Percentiles rank a stretch among this genome's conserved stretches.
Evolutionary conservation across 768 basidiomycete genomes (phyloP).

Genomic region (Fibroporia radiculosa): DNA sequence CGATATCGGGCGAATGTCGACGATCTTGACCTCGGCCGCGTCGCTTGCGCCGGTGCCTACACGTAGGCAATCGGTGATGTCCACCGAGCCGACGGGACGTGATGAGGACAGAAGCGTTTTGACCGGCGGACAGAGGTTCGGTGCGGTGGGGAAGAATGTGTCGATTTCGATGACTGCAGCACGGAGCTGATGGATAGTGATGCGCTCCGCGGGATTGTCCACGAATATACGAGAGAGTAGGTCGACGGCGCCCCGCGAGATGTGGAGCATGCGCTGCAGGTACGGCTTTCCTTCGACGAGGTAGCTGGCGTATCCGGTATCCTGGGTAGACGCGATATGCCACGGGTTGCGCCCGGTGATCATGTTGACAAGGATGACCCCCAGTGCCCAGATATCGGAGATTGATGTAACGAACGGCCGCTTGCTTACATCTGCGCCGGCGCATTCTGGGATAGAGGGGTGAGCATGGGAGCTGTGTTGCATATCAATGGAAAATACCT

Average conservation of each 20-base stretch:
- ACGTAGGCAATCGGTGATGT: not conserved
- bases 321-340: slow-evolving; percentile 69
- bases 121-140: not conserved
- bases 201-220: slow-evolving; percentile 23
- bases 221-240: slow-evolving; percentile 25
- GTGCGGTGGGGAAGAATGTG: slow-evolving; percentile 58
- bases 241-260: slow-evolving; percentile 22
- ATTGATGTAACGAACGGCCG: slow-evolving; percentile 72
- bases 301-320: slow-evolving; percentile 83
- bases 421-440: slow-evolving; percentile 55
- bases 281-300: slow-evolving; percentile 64
- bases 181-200: slow-evolving; percentile 38
- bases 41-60: not conserved
- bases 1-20: slow-evolving; percentile 1
- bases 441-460: slow-evolving; percentile 61
- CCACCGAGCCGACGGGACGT: not conserved
- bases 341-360: slow-evolving; percentile 95
- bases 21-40: not conserved
- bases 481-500: slow-evolving; percentile 13
- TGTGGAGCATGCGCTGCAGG: slow-evolving; percentile 40
- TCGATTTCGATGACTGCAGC: slow-evolving; percentile 46
- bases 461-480: slow-evolving; percentile 2
- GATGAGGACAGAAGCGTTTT: not conserved
- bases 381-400: slow-evolving; percentile 95
- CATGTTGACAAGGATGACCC: slow-evolving; percentile 91